Base-by-base conservation (phyloP, 2,329 filamentous ascomycete species). In the Nigrospora sphaerica region DNA sequence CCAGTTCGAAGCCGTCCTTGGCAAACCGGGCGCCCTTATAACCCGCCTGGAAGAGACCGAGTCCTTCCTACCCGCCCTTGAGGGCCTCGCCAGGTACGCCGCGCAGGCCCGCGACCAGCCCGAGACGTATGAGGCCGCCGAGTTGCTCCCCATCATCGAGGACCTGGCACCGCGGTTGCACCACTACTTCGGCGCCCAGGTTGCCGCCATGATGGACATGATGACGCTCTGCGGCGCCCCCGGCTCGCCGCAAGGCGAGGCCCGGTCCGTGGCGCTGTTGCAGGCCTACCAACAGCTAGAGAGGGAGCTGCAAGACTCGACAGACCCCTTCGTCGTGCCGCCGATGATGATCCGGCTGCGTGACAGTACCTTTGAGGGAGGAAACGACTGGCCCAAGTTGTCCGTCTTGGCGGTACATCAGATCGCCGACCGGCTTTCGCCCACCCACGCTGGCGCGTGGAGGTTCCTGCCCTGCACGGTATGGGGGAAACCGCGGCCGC, bases 391-490 rank as follows among this genome's bases (percentile, higher is more conserved):
- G 58, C 60, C 55, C 1, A 46, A 52, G 14, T 23, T 64, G 12
- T 56, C 61, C 2, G 60, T 66, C n/a, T 53, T 60, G 13, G 58
- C 52, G 32, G 36, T 65, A 39, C 57, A 60, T 50, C 49, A 59
- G 33, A 38, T 65, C 38, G 60, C 56, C 32, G 55, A 64, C 52
- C 48, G 57, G 37, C 47, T 62, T 40, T 54, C 52, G 23, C 50
- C 50, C 4, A 23, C 46, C 16, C 56, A 62, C 41, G 54, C 52
- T 9, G 60, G 58, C 0, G 48, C 56, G 1, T 66, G 63, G 63
- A 55, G 62, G 12, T 66, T 67, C 43, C 49, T 62, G 42, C 59
- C 59, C 1, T 66, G 62, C 35, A 62, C 63, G 50, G 51, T 57
- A 2, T 60, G 62, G 54, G 60, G 61, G 3, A 49, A 53, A 41